Base-by-base conservation (phyloP, 345 rosid species). In the Bruguiera parviflora region DNA sequence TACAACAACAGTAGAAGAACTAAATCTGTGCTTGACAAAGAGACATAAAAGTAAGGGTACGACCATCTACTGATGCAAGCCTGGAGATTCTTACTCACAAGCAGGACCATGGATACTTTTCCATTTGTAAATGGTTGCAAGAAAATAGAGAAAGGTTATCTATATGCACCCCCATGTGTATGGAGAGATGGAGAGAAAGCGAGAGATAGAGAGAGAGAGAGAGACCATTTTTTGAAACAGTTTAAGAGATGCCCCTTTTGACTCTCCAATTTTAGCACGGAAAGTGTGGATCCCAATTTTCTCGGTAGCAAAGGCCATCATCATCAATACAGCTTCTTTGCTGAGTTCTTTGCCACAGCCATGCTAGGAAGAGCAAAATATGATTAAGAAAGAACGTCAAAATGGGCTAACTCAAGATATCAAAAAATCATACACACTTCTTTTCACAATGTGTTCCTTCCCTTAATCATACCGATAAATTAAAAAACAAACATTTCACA, bases 271-370 rank as follows among this genome's bases (percentile, higher is more conserved):
- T 75, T 95, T 95, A 57, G 80, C 90, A 61, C 86, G 79, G 68
- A 92, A 92, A 61, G 76, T 52, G 60, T 76, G 87, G 72, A 87
- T 87, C 79, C 84, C 88, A 59, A 86, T 84, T 73, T 69, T 80
- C 72, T 86, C 78, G 62, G 87, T 72, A 32, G 94, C 87, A 78
- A 88, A 87, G 78, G 83, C 90, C 98, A 92, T 92, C 98, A 92
- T 95, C 83, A 85, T 79, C 81, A 87, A 66, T 35, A 90, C 91
- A 43, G 97, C 73, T 80, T 86, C 99, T 85, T 95, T 90, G 67
- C 96, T 94, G 46, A 95, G 77, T 74, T 98, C 96, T 83, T 92
- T 92, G 71, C 96, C 96, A 66, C 89, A 96, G 82, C 99, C 90
- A 82, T 68, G 81, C 88, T 85, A 87, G 80, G 87, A 81, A 79